phyloP scores from a whole-genome alignment of 2,329 filamentous ascomycete species.

The Colletotrichum tropicicola region DNA sequence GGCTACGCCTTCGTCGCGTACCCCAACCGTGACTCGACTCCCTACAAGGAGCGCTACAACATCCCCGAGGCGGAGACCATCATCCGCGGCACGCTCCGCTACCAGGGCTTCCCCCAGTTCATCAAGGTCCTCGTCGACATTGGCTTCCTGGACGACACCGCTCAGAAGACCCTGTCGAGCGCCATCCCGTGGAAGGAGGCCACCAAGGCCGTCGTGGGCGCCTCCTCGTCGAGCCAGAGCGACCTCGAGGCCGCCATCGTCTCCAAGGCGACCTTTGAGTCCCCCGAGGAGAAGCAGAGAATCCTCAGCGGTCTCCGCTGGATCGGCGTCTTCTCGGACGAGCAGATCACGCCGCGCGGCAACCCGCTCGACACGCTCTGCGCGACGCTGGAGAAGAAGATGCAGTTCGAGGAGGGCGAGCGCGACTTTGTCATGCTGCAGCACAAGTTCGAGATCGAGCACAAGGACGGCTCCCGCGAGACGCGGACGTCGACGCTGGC shows the following conservation, averaged over 20 bases:
- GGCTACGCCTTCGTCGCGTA: slow-evolving; percentile 92
- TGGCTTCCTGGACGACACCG: slow-evolving; percentile 83
- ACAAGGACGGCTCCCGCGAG: slow-evolving; percentile 80
- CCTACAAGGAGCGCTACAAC: slow-evolving; percentile 87
- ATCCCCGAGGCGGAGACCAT: slow-evolving; percentile 93
- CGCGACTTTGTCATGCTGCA: slow-evolving; percentile 85
- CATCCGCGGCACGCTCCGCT: slow-evolving; percentile 77
- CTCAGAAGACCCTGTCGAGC: slow-evolving; percentile 70
- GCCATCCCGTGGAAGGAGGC: slow-evolving; percentile 85
- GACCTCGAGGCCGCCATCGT: slow-evolving; percentile 79
- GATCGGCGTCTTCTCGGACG: slow-evolving; percentile 74
- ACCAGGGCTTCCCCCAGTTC: slow-evolving; percentile 90
- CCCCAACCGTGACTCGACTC: slow-evolving; percentile 89
- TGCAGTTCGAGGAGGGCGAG: slow-evolving; percentile 85
- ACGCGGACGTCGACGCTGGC: slow-evolving; percentile 82
- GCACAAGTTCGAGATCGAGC: slow-evolving; percentile 86
- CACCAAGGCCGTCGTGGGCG: slow-evolving; percentile 78
- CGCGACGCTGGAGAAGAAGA: slow-evolving; percentile 88
- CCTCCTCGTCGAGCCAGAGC: slow-evolving; percentile 69
- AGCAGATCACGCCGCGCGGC: slow-evolving; percentile 74
- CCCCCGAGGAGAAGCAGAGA: slow-evolving; percentile 73
- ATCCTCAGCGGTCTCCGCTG: slow-evolving; percentile 79
- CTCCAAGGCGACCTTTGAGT: slow-evolving; percentile 78
- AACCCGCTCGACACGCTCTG: slow-evolving; percentile 93
- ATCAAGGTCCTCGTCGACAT: slow-evolving; percentile 88